A percentile compares a stretch with the other conserved stretches of the same genome.
Conservation (phyloP, 2,329 filamentous ascomycete genomes). For the Aureobasidium sp. region DNA sequence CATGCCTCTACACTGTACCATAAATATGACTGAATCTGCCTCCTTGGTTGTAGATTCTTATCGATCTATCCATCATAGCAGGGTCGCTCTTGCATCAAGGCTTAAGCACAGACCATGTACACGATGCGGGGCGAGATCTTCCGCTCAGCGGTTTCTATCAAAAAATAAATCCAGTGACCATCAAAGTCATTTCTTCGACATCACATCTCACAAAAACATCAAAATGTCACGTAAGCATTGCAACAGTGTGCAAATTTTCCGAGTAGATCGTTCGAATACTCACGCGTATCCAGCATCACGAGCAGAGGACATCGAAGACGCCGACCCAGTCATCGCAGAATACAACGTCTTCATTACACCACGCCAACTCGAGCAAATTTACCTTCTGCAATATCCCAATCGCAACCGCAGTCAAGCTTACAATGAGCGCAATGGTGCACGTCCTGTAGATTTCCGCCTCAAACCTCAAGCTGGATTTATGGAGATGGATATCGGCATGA, state of each 20-base stretch:
- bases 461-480: slow-evolving; percentile 78
- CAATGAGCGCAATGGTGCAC: slow-evolving; percentile 46
- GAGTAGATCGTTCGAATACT: neutral
- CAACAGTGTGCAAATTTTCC: neutral
- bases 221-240: slow-evolving; percentile 20
- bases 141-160: neutral
- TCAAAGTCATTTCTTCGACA: neutral
- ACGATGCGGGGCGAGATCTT: neutral
- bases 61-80: neutral
- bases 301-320: slow-evolving; percentile 22
- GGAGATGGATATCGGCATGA: slow-evolving; percentile 84
- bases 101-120: neutral
- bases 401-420: slow-evolving; percentile 59
- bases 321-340: slow-evolving; percentile 43
- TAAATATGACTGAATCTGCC: too few species aligned
- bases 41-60: neutral
- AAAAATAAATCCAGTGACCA: slow-evolving; percentile 13
- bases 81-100: neutral
- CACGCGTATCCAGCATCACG: neutral
- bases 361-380: slow-evolving; percentile 49
- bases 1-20: too few species aligned
- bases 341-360: slow-evolving; percentile 88
- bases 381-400: slow-evolving; percentile 86
- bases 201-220: slow-evolving; percentile 13
- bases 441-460: slow-evolving; percentile 68